Percentiles rank a stretch among this genome's conserved stretches.
These are phyloP conservation scores for Picea sitchensis DNA, from an alignment of 75 land plant species.

Conservation along the genomic window DNA sequence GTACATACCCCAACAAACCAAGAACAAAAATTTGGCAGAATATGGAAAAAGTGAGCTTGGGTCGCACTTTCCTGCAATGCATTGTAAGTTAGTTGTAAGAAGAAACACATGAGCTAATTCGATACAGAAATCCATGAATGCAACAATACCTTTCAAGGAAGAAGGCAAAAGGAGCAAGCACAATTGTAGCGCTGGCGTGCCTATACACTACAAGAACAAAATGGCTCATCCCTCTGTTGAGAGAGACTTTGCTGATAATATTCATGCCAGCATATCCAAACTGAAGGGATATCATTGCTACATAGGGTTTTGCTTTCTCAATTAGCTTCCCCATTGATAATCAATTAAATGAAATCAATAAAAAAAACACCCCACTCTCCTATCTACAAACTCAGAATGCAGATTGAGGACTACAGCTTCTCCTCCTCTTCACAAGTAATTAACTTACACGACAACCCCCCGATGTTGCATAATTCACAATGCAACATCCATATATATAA, in stretches of 20 bases:
- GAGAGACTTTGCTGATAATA: conserved; percentile 33
- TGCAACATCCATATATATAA: too few relatives aligned
- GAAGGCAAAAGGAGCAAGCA: conserved; percentile 60
- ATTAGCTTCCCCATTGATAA: neutral
- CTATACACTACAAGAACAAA: conserved; percentile 56
- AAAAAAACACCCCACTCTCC: too few relatives aligned
- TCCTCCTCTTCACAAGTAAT: too few relatives aligned
- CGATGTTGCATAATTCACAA: too few relatives aligned
- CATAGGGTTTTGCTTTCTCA: conserved; percentile 27
- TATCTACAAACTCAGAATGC: too few relatives aligned
- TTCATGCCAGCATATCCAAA: conserved; percentile 45
- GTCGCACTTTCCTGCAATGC: conserved; percentile 10
- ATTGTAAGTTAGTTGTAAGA: neutral
- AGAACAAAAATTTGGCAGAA: conserved; percentile 22
- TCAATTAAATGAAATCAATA: too few relatives aligned
- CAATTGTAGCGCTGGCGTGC: conserved; percentile 43
- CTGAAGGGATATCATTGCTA: conserved; percentile 29
- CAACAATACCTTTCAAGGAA: conserved; percentile 45
- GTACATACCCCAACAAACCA: conserved; percentile 22
- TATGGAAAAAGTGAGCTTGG: conserved; percentile 11
- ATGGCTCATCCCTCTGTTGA: conserved; percentile 49
- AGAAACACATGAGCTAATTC: neutral
- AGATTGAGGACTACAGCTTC: too few relatives aligned
- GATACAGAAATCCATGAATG: neutral
- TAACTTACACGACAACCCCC: too few relatives aligned